These are phyloP conservation scores for Choanephora cucurbitarum DNA, from an alignment of 371 early-diverging fungal species.

Conservation along the genomic window DNA sequence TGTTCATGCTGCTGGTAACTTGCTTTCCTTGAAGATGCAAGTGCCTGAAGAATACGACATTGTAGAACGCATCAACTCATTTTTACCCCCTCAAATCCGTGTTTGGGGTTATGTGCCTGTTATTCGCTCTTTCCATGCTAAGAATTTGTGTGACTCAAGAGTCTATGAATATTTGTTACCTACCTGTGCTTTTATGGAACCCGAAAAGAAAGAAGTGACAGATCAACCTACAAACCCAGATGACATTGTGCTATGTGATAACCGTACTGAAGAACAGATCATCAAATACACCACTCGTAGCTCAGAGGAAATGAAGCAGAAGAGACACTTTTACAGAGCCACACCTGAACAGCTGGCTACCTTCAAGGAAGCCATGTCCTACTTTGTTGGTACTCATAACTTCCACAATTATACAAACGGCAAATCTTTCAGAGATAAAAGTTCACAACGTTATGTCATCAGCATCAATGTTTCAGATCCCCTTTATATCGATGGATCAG, in stretches of 20 bases:
- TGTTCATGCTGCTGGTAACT: constrained; percentile 98
- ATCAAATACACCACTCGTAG: constrained; percentile 33
- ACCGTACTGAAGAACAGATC: constrained; percentile 15
- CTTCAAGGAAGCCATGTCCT: constrained; percentile 69
- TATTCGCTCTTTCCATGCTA: constrained; percentile 87
- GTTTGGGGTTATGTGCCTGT: constrained; percentile 84
- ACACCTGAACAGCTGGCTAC: constrained; percentile 56
- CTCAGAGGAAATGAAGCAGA: constrained; percentile 47
- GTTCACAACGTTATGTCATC: constrained; percentile 82
- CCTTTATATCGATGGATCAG: constrained; percentile 71
- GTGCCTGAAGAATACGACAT: constrained; percentile 60
- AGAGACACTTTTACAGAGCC: constrained; percentile 68
- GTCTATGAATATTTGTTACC: constrained; percentile 98
- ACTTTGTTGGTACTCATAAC: constrained; percentile 91
- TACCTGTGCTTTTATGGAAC: constrained; percentile 80
- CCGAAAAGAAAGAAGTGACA: constrained; percentile 22
- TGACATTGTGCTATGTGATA: constrained; percentile 23
- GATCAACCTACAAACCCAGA: constrained; percentile 20
- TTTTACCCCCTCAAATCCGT: constrained; percentile 81
- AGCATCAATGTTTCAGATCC: constrained; percentile 78
- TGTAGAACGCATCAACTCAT: constrained; percentile 72
- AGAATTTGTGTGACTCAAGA: constrained; percentile 90
- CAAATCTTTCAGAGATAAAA: constrained; percentile 73
- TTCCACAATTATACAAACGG: constrained; percentile 97
- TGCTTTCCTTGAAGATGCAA: constrained; percentile 92